phyloP scores from a whole-genome alignment of 2,329 filamentous ascomycete genomes.

The Diplodia seriata region DNA sequence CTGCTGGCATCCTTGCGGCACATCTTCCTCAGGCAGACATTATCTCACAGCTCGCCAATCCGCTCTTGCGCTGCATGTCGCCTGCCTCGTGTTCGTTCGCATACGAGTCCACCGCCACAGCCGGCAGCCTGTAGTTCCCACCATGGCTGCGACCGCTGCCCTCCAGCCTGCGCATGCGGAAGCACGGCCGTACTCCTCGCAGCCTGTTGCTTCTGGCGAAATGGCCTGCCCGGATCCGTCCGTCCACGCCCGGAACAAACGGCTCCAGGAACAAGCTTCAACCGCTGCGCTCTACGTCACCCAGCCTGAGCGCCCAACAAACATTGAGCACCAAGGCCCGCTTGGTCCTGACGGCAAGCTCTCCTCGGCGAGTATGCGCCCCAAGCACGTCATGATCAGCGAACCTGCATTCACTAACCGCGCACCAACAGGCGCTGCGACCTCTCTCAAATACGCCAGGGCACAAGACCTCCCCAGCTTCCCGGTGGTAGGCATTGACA shows the following conservation, averaged over 20 bases:
- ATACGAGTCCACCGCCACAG: not conserved
- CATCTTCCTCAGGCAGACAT: not conserved
- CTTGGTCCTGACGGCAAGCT: conserved; percentile 63
- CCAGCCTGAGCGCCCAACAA: conserved; percentile 45
- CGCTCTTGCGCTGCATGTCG: conserved; percentile 6
- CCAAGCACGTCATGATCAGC: conserved; percentile 26
- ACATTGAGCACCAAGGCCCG: conserved; percentile 40
- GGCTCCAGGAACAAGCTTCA: conserved; percentile 61
- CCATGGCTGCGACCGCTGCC: conserved; percentile 21
- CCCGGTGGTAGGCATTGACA: conserved; percentile 68
- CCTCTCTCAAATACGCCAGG: conserved; percentile 73
- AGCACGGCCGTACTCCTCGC: not conserved
- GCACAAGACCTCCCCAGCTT: conserved; percentile 77
- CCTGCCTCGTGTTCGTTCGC: not conserved
- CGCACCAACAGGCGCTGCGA: conserved; percentile 60
- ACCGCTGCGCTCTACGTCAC: conserved; percentile 66
- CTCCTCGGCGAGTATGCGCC: conserved; percentile 61
- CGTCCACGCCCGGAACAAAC: conserved; percentile 47
- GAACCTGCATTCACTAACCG: conserved; percentile 34
- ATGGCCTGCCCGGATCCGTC: conserved; percentile 54
- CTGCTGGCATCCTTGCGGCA: conserved; percentile 22
- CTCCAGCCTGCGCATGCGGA: not conserved
- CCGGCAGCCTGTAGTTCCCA: not conserved
- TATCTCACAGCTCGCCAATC: conserved; percentile 16
- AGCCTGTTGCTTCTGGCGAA: conserved; percentile 7